These are phyloP conservation scores for Pseudogymnoascus pannorum DNA, from an alignment of 2,329 filamentous ascomycete species.

Conservation along the genomic window DNA sequence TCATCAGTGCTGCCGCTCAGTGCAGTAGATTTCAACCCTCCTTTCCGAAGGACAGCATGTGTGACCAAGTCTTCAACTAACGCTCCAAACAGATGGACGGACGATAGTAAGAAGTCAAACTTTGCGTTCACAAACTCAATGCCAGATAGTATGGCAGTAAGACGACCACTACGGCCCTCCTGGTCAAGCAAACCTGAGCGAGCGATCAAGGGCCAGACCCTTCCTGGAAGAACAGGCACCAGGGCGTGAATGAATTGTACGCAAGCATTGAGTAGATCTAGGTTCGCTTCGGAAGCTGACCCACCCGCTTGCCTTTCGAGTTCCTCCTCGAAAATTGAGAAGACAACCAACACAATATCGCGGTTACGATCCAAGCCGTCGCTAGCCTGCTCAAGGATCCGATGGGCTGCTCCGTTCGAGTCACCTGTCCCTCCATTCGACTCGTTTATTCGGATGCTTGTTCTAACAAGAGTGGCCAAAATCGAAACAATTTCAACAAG, in stretches of 20 bases:
- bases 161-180: constrained; percentile 66
- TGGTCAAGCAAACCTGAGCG: constrained; percentile 73
- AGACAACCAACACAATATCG: constrained; percentile 75
- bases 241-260: constrained; percentile 72
- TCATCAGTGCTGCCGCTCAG: constrained; percentile 42
- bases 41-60: constrained; percentile 60
- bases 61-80: constrained; percentile 69
- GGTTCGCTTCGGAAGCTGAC: constrained; percentile 33
- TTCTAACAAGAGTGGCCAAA: constrained; percentile 61
- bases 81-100: constrained; percentile 64
- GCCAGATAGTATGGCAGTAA: constrained; percentile 72
- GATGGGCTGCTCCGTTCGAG: constrained; percentile 30
- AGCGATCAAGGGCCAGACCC: constrained; percentile 84
- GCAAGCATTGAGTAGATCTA: constrained; percentile 63
- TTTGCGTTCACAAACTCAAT: constrained; percentile 71
- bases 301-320: constrained; percentile 40
- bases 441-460: constrained; percentile 16
- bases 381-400: constrained; percentile 50
- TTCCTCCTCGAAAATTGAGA: constrained; percentile 74
- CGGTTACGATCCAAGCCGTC: constrained; percentile 47
- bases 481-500: constrained; percentile 68
- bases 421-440: constrained; percentile 29
- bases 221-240: constrained; percentile 64
- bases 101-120: constrained; percentile 70
- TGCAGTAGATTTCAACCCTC: constrained; percentile 41